phyloP scores from a whole-genome alignment of 306 rosid genomes.

The Inga laurina region DNA sequence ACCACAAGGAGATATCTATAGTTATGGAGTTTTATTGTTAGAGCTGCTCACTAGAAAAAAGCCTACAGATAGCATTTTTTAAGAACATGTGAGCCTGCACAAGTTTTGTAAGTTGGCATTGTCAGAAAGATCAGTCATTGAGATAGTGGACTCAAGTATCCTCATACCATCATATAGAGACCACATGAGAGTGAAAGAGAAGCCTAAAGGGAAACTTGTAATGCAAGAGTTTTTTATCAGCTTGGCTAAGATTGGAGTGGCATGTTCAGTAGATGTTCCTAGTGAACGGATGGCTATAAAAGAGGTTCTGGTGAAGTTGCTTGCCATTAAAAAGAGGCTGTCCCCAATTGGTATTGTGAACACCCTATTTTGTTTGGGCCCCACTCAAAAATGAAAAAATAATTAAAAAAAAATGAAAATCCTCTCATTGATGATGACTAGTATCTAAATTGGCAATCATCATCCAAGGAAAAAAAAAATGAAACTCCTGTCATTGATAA shows the following conservation, averaged over 20 bases:
- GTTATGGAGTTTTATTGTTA: neutral
- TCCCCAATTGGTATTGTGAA: neutral
- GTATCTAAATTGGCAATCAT: too few species aligned
- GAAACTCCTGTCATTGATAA: too few species aligned
- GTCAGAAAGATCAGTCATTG: neutral
- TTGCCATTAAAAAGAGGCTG: slow-evolving; percentile 5
- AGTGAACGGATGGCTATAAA: slow-evolving; percentile 15
- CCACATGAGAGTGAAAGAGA: neutral
- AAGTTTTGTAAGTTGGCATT: slow-evolving; percentile 25
- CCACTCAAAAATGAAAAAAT: too few species aligned
- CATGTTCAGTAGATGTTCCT: slow-evolving; percentile 34
- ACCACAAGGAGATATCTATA: neutral
- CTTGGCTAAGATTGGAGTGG: slow-evolving; percentile 36
- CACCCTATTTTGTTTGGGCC: too few species aligned
- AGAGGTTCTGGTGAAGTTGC: slow-evolving; percentile 27
- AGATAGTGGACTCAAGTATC: slow-evolving; percentile 27
- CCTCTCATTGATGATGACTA: too few species aligned
- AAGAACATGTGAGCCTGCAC: neutral
- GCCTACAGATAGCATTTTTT: neutral
- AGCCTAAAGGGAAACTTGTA: too few species aligned
- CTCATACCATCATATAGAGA: neutral
- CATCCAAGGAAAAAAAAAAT: too few species aligned
- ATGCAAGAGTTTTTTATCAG: slow-evolving; percentile 15
- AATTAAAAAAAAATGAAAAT: too few species aligned
- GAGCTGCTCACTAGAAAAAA: neutral